Conservation (phyloP, 1,284 basidiomycete species). For the Austroboletus olivaceoglutinosus region DNA sequence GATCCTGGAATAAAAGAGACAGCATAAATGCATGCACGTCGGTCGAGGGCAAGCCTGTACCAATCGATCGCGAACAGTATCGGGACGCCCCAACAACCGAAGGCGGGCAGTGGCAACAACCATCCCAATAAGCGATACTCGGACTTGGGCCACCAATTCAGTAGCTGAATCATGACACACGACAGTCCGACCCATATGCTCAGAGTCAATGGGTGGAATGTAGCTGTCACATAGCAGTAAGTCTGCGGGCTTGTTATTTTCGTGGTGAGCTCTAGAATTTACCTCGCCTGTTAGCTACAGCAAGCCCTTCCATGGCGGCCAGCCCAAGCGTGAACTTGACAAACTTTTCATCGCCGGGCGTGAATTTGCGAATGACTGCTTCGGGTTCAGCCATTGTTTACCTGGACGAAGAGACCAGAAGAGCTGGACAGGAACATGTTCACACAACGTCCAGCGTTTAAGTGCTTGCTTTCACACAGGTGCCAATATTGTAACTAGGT, state of each 20-base stretch:
- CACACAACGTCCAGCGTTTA: constrained; percentile 1
- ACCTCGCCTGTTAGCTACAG: constrained; percentile 67
- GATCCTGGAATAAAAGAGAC: constrained; percentile 43
- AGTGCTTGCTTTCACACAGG: not conserved
- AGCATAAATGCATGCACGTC: constrained; percentile 4
- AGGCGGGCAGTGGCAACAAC: constrained; percentile 60
- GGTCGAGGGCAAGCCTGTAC: constrained; percentile 34
- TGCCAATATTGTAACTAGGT: too few relatives aligned
- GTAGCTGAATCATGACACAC: constrained; percentile 51
- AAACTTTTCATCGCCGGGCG: constrained; percentile 51
- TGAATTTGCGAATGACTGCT: constrained; percentile 57
- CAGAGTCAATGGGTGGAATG: constrained; percentile 57
- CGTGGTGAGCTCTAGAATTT: constrained; percentile 11
- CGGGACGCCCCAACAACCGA: constrained; percentile 62
- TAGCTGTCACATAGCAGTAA: constrained; percentile 43
- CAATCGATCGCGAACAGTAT: constrained; percentile 71
- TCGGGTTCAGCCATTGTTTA: constrained; percentile 27
- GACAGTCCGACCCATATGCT: constrained; percentile 61
- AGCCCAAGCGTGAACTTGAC: constrained; percentile 68
- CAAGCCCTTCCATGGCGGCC: constrained; percentile 67
- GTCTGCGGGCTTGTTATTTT: not conserved
- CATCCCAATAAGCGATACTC: constrained; percentile 47
- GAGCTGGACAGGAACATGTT: not conserved
- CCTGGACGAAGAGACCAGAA: not conserved
- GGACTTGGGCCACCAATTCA: constrained; percentile 64